Conservation (phyloP, 441 rosid genomes). For the Biscutella laevigata region DNA sequence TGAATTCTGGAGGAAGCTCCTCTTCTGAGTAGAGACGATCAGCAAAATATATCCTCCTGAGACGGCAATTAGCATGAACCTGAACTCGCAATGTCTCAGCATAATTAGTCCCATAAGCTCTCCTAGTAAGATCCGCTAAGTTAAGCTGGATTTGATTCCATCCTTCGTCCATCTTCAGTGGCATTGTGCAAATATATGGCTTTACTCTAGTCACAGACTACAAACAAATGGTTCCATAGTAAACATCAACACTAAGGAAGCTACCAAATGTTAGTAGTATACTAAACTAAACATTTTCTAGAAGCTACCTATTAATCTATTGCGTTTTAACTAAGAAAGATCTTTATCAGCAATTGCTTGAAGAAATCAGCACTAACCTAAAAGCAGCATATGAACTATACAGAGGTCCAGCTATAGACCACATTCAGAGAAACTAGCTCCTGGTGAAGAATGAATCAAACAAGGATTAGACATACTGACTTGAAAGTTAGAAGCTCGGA, state of each 20-base stretch:
- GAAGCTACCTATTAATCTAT: not conserved
- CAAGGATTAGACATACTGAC: slow-evolving; percentile 62
- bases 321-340: not conserved
- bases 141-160: slow-evolving; percentile 97
- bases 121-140: slow-evolving; percentile 77
- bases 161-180: slow-evolving; percentile 89
- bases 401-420: not conserved
- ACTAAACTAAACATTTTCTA: not conserved
- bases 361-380: not conserved
- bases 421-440: not conserved
- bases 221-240: slow-evolving; percentile 1
- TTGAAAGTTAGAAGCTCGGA: slow-evolving; percentile 95
- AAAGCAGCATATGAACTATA: not conserved
- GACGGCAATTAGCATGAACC: slow-evolving; percentile 89
- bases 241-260: slow-evolving; percentile 5
- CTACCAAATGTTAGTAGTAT: not conserved
- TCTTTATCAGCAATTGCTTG: not conserved
- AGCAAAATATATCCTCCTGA: slow-evolving; percentile 83
- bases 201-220: slow-evolving; percentile 88
- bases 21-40: slow-evolving; percentile 88
- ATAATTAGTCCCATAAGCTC: slow-evolving; percentile 93
- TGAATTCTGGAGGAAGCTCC: slow-evolving; percentile 95
- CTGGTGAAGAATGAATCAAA: not conserved
- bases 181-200: slow-evolving; percentile 95
- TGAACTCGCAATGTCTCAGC: slow-evolving; percentile 92